These are phyloP conservation scores for Trichoderma sp. DNA, from an alignment of 2,329 filamentous ascomycete species.

Conservation along the genomic window DNA sequence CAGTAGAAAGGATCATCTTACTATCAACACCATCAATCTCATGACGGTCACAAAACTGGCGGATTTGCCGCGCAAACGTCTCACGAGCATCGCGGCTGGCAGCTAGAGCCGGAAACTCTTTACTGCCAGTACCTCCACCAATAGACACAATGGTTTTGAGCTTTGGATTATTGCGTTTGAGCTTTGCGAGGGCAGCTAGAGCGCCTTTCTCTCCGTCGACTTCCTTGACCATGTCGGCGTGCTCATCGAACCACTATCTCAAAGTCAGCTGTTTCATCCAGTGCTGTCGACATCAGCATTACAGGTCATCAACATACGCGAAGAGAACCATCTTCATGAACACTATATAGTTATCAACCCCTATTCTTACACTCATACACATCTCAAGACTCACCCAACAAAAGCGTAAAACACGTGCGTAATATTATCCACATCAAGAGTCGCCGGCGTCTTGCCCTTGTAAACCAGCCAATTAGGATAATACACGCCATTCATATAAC, in stretches of 20 bases:
- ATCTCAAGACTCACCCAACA: constrained; percentile 41
- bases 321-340: constrained; percentile 34
- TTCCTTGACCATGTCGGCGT: constrained; percentile 58
- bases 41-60: constrained; percentile 54
- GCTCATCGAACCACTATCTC: constrained; percentile 53
- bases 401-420: constrained; percentile 67
- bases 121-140: constrained; percentile 62
- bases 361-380: background rate
- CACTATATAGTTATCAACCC: constrained; percentile 25
- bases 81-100: constrained; percentile 44
- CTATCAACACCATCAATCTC: constrained; percentile 63
- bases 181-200: constrained; percentile 54
- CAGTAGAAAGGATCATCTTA: constrained; percentile 29
- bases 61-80: constrained; percentile 54
- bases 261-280: too few species aligned
- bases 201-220: constrained; percentile 60
- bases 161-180: constrained; percentile 55
- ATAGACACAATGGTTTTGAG: constrained; percentile 62
- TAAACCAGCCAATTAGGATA: constrained; percentile 66
- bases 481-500: constrained; percentile 46
- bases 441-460: constrained; percentile 57
- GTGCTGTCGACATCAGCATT: accelerated
- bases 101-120: constrained; percentile 58
- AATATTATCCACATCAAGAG: constrained; percentile 52
- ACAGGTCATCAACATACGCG: constrained; percentile 37